Percentiles rank a stretch among this genome's conserved stretches.
Conservation (phyloP, 768 basidiomycete species). For the Tricholoma flavovirens region DNA sequence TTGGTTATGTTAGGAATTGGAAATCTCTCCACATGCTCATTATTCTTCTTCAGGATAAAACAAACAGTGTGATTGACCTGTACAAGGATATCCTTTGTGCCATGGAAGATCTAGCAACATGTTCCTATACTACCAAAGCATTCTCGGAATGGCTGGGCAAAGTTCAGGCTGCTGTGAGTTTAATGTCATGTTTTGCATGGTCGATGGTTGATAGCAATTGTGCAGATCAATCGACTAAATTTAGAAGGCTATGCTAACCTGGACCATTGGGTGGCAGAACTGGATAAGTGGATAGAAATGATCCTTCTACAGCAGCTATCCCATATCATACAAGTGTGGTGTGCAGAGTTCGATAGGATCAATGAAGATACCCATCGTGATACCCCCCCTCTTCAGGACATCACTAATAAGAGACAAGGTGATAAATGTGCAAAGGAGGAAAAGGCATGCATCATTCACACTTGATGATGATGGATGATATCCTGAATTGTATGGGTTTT, state of each 20-base stretch:
- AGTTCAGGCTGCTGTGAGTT: constrained; percentile 76
- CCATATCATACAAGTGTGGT: constrained; percentile 83
- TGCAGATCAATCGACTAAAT: constrained; percentile 87
- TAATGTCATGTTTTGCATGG: not conserved
- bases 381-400: constrained; percentile 42
- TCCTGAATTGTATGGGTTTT: not conserved
- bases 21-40: not conserved
- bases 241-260: constrained; percentile 94
- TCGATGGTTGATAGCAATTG: not conserved
- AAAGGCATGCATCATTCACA: constrained; percentile 51
- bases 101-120: constrained; percentile 84
- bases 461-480: not conserved
- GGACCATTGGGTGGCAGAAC: constrained; percentile 84
- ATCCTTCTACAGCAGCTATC: constrained; percentile 72
- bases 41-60: constrained; percentile 65
- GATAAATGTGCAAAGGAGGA: constrained; percentile 76
- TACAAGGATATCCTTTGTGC: constrained; percentile 80
- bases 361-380: constrained; percentile 68
- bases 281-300: constrained; percentile 77
- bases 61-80: constrained; percentile 87
- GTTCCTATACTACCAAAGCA: constrained; percentile 77
- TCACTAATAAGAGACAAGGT: constrained; percentile 57
- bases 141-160: constrained; percentile 74
- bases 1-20: constrained; percentile 22
- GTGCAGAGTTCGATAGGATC: constrained; percentile 72